Evolutionary conservation across 345 rosid genomes (phyloP), one percentile per base, ranked within the genome.

Genomic region (Salix viminalis): DNA sequence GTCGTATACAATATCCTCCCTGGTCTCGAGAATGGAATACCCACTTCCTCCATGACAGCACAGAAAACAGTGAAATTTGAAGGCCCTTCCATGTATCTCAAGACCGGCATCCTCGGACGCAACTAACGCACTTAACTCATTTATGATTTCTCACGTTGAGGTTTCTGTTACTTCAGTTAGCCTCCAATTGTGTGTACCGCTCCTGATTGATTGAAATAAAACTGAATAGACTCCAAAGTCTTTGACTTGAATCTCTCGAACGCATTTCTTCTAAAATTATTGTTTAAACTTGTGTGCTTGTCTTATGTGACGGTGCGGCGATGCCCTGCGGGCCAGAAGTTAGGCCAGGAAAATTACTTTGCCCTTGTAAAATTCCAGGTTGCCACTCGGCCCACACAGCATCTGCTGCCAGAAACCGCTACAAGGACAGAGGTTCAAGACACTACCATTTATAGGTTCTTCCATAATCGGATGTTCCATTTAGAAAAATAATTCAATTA

Each of bases 1-100:
- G 82, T 71, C 60, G 65, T 84, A 37, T 84, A 80, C 34, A 82
- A 65, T 24, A 58, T 76, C 69, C 72, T 87, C 12, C 80, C 83
- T 12, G 76, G 34, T 42, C 11, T 28, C 30, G 44, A 66, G n/a
- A 21, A 44, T 15, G 21, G 76, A 21, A 56, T 52, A 4, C 65
- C 23, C 4, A 18, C 37, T 66, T 75, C 18, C 26, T 8, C 62
- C 23, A 56, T n/a, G 62, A 13, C 19, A 8, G 3, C 6, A 6
- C 26, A 72, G 42, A 70, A 72, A 69, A 46, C 72, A 2, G 34
- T 8, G 16, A 78, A 71, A 24, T 76, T 76, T 34, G 34, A 65
- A 7, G 68, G 73, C 44, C 72, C 68, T 74, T 78, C 87, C 56
- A 74, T 54, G 64, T 32, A 73, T 42, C 80, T 56, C 67, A 82